phyloP scores from a whole-genome alignment of 2,329 filamentous ascomycete species.

The Davidsoniella australis region DNA sequence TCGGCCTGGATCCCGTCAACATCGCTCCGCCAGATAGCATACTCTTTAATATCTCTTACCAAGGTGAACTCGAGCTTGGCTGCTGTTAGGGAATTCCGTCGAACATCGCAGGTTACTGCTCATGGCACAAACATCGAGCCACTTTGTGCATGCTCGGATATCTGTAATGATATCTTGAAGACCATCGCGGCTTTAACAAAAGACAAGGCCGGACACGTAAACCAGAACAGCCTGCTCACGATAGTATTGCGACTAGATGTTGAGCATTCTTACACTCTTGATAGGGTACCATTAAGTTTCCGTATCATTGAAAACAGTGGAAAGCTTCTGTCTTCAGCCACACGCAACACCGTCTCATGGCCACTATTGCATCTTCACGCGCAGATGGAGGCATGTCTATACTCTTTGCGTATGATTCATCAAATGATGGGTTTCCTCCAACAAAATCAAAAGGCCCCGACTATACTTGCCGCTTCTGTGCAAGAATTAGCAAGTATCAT shows the following conservation, averaged over 20 bases:
- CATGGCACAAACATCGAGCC: background rate
- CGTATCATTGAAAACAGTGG: too few species aligned
- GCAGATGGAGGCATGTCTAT: conserved; percentile 38
- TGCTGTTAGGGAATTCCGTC: conserved; percentile 21
- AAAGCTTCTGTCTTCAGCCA: conserved; percentile 14
- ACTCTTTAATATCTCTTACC: conserved; percentile 27
- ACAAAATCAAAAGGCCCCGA: background rate
- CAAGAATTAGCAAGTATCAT: background rate
- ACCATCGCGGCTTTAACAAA: background rate
- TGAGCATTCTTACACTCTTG: conserved; percentile 15
- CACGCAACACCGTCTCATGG: conserved; percentile 28
- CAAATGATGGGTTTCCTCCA: conserved; percentile 17
- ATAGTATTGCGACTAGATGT: conserved; percentile 12
- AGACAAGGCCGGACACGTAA: background rate
- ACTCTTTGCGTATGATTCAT: conserved; percentile 22
- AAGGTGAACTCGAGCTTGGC: conserved; percentile 8
- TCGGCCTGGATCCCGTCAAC: conserved; percentile 37
- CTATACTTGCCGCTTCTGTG: background rate
- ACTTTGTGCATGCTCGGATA: too few species aligned
- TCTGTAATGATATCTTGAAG: background rate
- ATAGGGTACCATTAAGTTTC: conserved; percentile 15
- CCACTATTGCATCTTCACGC: conserved; percentile 42
- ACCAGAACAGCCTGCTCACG: background rate
- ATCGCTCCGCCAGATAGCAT: conserved; percentile 34
- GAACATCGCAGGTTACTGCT: conserved; percentile 16